Percentiles rank a stretch among this genome's conserved stretches.
Evolutionary conservation across 495 filamentous ascomycete species (phyloP).

Genomic region (Hypoxylon crocopeplum): DNA sequence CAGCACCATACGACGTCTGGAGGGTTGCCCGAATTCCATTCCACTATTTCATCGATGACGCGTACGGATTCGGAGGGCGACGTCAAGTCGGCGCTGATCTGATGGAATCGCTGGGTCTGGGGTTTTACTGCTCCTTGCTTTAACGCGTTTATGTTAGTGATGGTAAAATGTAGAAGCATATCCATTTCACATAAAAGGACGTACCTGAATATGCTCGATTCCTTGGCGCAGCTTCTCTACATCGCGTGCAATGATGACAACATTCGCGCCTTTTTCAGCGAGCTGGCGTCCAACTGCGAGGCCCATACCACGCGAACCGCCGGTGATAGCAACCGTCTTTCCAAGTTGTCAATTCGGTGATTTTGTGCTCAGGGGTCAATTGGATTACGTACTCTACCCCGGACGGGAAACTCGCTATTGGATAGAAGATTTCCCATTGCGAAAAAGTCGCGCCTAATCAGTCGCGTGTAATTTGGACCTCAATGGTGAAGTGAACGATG

Average conservation of each 20-base stretch:
- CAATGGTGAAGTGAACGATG: too few relatives aligned
- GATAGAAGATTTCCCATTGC: not conserved
- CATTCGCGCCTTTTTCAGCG: slow-evolving; percentile 76
- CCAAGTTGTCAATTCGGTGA: not conserved
- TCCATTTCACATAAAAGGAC: not conserved
- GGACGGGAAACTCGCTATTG: slow-evolving; percentile 2
- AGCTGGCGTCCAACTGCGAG: slow-evolving; percentile 70
- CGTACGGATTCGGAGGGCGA: slow-evolving; percentile 63
- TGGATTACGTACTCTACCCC: slow-evolving; percentile 3
- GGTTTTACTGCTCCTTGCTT: slow-evolving; percentile 56
- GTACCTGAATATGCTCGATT: slow-evolving; percentile 66
- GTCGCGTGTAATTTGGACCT: too few relatives aligned
- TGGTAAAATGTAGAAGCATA: not conserved
- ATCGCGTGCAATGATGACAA: slow-evolving; percentile 77
- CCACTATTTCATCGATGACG: slow-evolving; percentile 66
- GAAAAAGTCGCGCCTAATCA: too few relatives aligned
- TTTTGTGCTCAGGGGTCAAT: not conserved
- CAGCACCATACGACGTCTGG: slow-evolving; percentile 87
- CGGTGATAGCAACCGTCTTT: slow-evolving; percentile 81
- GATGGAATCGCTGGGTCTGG: slow-evolving; percentile 71
- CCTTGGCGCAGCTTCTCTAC: slow-evolving; percentile 67
- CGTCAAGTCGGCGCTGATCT: slow-evolving; percentile 77
- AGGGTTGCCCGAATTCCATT: slow-evolving; percentile 72
- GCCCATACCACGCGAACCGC: slow-evolving; percentile 85
- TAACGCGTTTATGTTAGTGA: not conserved